These are phyloP conservation scores for Meredithiella fracta DNA, from an alignment of 2,329 filamentous ascomycete genomes.

Conservation along the genomic window DNA sequence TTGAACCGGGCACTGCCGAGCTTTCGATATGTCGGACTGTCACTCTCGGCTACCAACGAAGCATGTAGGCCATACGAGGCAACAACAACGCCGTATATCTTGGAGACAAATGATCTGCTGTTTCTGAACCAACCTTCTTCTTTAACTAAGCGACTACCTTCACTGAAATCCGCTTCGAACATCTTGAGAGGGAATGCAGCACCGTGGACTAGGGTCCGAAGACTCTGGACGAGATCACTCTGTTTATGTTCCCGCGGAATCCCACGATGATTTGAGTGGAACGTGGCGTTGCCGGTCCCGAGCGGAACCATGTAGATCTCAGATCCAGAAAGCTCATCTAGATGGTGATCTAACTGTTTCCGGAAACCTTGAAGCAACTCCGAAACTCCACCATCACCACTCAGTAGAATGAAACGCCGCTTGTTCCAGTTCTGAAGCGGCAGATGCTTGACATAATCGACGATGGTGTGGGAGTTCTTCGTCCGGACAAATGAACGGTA, in stretches of 20 bases:
- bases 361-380: constrained; percentile 55
- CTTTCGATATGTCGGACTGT: constrained; percentile 63
- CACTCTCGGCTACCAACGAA: constrained; percentile 75
- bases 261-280: constrained; percentile 45
- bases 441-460: constrained; percentile 38
- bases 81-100: constrained; percentile 62
- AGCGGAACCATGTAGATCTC: constrained; percentile 40
- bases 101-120: constrained; percentile 18
- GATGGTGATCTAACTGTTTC: neutral
- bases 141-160: constrained; percentile 33
- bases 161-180: constrained; percentile 45
- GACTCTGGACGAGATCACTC: constrained; percentile 30
- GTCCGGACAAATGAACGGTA: constrained; percentile 43
- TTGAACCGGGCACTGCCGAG: constrained; percentile 65
- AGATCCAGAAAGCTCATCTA: constrained; percentile 20
- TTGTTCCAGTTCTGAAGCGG: constrained; percentile 15
- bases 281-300: constrained; percentile 49
- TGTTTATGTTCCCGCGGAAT: constrained; percentile 27
- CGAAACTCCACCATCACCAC: constrained; percentile 73
- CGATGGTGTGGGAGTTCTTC: constrained; percentile 43
- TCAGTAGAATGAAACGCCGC: constrained; percentile 58
- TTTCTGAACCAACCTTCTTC: constrained; percentile 17
- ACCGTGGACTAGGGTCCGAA: constrained; percentile 46
- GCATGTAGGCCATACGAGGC: constrained; percentile 84
- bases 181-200: constrained; percentile 37